phyloP scores from a whole-genome alignment of 2,329 filamentous ascomycete species.

The Blastomyces emzantsi region DNA sequence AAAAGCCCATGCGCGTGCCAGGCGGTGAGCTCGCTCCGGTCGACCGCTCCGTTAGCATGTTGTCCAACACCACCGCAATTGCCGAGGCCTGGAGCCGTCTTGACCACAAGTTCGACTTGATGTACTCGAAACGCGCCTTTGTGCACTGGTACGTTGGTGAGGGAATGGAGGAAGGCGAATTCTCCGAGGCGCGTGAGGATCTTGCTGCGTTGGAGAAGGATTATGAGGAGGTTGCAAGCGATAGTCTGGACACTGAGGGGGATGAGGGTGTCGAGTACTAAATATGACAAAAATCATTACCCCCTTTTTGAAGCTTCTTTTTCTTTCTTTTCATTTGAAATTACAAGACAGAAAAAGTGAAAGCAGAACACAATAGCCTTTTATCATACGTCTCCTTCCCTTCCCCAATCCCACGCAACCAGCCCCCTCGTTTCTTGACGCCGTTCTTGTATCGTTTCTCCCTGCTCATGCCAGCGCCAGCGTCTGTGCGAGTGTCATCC shows the following conservation, averaged over 20 bases:
- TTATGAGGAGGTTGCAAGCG: constrained; percentile 74
- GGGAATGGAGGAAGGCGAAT: constrained; percentile 89
- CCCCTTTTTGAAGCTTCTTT: background rate
- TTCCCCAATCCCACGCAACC: background rate
- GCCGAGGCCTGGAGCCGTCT: constrained; percentile 56
- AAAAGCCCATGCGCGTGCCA: constrained; percentile 48
- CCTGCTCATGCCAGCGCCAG: background rate
- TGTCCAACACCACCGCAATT: constrained; percentile 59
- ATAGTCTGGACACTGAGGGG: constrained; percentile 55
- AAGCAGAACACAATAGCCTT: background rate
- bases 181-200: constrained; percentile 79
- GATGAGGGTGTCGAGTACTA: constrained; percentile 41
- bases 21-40: constrained; percentile 46
- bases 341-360: background rate
- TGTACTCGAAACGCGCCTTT: constrained; percentile 61
- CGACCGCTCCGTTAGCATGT: constrained; percentile 51
- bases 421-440: background rate
- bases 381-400: background rate
- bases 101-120: constrained; percentile 60
- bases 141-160: constrained; percentile 75
- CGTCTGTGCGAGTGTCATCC: background rate
- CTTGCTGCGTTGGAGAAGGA: constrained; percentile 78
- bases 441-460: constrained; percentile 3
- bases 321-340: background rate
- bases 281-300: constrained; percentile 4